These are phyloP conservation scores for Aspergillus incahuasiensis DNA, from an alignment of 495 filamentous ascomycete genomes.

Conservation along the genomic window DNA sequence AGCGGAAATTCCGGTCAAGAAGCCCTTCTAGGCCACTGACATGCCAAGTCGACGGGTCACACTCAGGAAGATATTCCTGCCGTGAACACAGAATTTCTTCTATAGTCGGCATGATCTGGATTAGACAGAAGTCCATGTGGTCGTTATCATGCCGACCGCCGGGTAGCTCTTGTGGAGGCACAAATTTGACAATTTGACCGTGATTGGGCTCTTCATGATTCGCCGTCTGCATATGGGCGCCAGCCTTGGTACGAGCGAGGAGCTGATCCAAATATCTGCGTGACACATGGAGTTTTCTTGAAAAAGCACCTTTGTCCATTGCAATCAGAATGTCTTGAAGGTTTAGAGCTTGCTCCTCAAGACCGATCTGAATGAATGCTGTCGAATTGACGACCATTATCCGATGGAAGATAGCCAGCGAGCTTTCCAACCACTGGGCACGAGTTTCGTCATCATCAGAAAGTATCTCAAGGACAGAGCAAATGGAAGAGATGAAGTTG, in stretches of 20 bases:
- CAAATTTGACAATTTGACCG: not conserved
- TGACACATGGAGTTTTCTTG: not conserved
- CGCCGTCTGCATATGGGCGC: not conserved
- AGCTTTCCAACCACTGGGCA: constrained; percentile 1
- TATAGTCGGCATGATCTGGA: constrained; percentile 59
- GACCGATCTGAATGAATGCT: not conserved
- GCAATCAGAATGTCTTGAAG: not conserved
- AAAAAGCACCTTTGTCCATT: not conserved
- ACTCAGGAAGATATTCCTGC: constrained; percentile 57
- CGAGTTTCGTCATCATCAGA: not conserved
- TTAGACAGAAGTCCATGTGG: constrained; percentile 51
- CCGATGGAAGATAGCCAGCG: not conserved
- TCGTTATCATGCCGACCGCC: constrained; percentile 63
- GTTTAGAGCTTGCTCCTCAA: not conserved
- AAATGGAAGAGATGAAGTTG: not conserved
- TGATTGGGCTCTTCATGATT: not conserved
- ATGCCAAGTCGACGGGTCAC: constrained; percentile 51
- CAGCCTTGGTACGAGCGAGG: not conserved
- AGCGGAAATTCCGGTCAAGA: constrained; percentile 62
- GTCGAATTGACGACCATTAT: constrained; percentile 1
- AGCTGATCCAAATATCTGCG: not conserved
- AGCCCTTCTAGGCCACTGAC: constrained; percentile 53
- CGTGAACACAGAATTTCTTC: constrained; percentile 52
- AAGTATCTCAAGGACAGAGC: not conserved
- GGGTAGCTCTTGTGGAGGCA: constrained; percentile 8